These are phyloP conservation scores for Eucalyptus pumila DNA, from an alignment of 345 rosid genomes.

Conservation along the genomic window DNA sequence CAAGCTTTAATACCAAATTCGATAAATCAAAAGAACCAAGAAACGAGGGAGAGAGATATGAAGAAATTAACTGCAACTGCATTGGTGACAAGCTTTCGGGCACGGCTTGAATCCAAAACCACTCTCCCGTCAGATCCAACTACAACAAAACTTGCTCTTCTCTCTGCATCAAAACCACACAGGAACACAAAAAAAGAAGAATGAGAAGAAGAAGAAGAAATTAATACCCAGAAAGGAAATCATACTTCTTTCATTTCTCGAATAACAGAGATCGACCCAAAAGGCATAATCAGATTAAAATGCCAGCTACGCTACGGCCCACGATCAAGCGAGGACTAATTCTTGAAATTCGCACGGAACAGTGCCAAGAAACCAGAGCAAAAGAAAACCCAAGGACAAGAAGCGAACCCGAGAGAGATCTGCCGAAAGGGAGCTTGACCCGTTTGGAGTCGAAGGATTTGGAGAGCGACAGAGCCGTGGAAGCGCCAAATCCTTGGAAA, in stretches of 20 bases:
- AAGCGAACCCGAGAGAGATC: conserved; percentile 37
- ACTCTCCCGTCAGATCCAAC: conserved; percentile 53
- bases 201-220: background rate
- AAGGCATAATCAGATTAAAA: background rate
- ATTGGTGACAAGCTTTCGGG: background rate
- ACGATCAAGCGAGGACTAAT: background rate
- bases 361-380: background rate
- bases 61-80: background rate
- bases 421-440: conserved; percentile 18
- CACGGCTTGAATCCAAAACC: conserved; percentile 13
- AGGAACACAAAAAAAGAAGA: background rate
- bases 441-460: conserved; percentile 38
- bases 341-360: background rate
- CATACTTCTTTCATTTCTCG: background rate
- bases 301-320: background rate
- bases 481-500: conserved; percentile 56
- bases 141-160: conserved; percentile 25
- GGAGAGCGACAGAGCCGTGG: conserved; percentile 31
- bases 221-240: background rate
- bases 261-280: background rate
- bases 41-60: background rate
- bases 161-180: conserved; percentile 18
- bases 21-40: background rate
- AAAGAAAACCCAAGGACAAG: background rate
- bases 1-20: background rate